These are phyloP conservation scores for Lasiosphaeria ovina DNA, from an alignment of 495 filamentous ascomycete genomes.

Conservation along the genomic window DNA sequence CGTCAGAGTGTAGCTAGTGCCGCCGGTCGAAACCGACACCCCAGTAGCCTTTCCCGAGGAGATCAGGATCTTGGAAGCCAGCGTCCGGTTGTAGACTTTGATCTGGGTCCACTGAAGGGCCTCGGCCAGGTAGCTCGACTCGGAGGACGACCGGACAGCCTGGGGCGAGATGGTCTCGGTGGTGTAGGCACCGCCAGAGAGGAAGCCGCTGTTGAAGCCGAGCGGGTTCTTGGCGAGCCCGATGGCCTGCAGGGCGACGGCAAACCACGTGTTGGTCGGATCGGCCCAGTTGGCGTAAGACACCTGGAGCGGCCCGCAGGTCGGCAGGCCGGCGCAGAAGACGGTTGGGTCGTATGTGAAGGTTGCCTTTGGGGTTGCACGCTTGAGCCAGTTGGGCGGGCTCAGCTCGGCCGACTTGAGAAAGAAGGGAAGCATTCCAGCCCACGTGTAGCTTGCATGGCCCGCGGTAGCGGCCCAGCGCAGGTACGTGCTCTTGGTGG, in stretches of 20 bases:
- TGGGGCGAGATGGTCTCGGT: slow-evolving; percentile 28
- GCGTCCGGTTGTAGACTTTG: slow-evolving; percentile 30
- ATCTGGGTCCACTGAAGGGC: slow-evolving; percentile 28
- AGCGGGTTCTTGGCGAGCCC: slow-evolving; percentile 29
- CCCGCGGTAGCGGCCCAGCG: slow-evolving; percentile 46
- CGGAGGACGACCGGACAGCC: slow-evolving; percentile 23
- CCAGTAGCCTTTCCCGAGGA: slow-evolving; percentile 32
- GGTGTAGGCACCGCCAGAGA: slow-evolving; percentile 33
- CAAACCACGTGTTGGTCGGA: slow-evolving; percentile 34
- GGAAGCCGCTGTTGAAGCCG: slow-evolving; percentile 35
- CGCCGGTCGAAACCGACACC: slow-evolving; percentile 30
- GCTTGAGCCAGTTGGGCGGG: slow-evolving; percentile 27
- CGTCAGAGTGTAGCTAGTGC: slow-evolving; percentile 33
- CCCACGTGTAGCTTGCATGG: slow-evolving; percentile 45
- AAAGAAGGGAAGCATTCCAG: slow-evolving; percentile 44
- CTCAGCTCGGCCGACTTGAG: slow-evolving; percentile 36
- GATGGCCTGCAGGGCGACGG: slow-evolving; percentile 32
- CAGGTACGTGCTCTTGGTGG: slow-evolving; percentile 37
- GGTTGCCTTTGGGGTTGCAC: slow-evolving; percentile 25
- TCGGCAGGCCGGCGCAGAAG: slow-evolving; percentile 16
- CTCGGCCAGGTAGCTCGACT: slow-evolving; percentile 22
- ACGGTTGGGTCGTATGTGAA: slow-evolving; percentile 25
- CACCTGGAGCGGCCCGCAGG: slow-evolving; percentile 23
- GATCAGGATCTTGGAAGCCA: slow-evolving; percentile 41
- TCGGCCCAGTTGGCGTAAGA: slow-evolving; percentile 24